Conservation (phyloP, 345 rosid species). For the Salix suchowensis region DNA sequence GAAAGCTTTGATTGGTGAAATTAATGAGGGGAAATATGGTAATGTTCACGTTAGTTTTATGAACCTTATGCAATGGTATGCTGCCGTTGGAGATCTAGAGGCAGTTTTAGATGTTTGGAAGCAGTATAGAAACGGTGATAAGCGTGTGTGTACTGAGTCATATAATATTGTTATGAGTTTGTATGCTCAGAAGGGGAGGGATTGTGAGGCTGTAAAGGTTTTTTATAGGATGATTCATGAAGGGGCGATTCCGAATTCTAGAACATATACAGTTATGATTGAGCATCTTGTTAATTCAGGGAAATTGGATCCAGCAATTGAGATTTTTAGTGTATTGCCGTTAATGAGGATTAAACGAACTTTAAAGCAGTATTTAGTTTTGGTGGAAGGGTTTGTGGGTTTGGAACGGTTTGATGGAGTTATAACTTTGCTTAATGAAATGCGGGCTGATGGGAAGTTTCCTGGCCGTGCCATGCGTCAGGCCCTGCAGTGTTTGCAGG, state of each 20-base stretch:
- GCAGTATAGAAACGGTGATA: slow-evolving; percentile 40
- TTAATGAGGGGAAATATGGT: slow-evolving; percentile 44
- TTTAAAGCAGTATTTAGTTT: slow-evolving; percentile 51
- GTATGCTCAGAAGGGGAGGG: slow-evolving; percentile 37
- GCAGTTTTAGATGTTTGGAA: slow-evolving; percentile 60
- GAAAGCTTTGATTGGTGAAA: slow-evolving; percentile 40
- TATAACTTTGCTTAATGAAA: slow-evolving; percentile 53
- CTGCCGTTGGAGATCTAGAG: slow-evolving; percentile 45
- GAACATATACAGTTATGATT: slow-evolving; percentile 72
- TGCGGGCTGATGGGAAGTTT: slow-evolving; percentile 62
- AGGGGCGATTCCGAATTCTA: slow-evolving; percentile 77
- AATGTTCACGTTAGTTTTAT: slow-evolving; percentile 50
- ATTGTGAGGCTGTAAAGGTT: slow-evolving; percentile 46
- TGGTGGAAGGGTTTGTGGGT: slow-evolving; percentile 52
- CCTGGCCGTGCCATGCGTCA: slow-evolving; percentile 52
- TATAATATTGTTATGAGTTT: slow-evolving; percentile 60
- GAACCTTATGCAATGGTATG: slow-evolving; percentile 70
- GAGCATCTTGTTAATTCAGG: slow-evolving; percentile 61
- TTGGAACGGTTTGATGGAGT: slow-evolving; percentile 47
- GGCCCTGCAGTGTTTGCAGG: slow-evolving; percentile 52
- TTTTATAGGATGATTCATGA: slow-evolving; percentile 53
- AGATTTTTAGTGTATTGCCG: slow-evolving; percentile 58
- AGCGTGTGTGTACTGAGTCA: slow-evolving; percentile 56
- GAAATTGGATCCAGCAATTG: slow-evolving; percentile 58
- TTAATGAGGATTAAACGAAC: slow-evolving; percentile 77